phyloP scores from a whole-genome alignment of 768 basidiomycete genomes.

The Suillus luteus region DNA sequence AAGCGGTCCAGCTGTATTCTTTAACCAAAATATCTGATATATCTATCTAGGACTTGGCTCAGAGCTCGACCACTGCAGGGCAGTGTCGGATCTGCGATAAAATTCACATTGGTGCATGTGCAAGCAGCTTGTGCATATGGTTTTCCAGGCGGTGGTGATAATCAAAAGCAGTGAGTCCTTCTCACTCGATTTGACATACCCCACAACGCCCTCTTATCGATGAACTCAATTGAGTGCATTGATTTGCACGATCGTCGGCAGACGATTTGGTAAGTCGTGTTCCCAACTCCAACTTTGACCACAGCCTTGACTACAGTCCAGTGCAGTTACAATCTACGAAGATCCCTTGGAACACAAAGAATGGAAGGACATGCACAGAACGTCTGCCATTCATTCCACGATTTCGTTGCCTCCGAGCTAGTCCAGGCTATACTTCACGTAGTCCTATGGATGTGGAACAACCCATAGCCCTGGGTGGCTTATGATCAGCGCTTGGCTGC shows the following conservation, averaged over 20 bases:
- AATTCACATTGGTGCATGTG: background rate
- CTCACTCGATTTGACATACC: background rate
- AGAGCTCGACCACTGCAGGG: background rate
- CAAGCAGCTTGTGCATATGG: background rate
- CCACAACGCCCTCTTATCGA: background rate
- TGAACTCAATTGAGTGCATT: background rate
- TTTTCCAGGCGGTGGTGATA: background rate
- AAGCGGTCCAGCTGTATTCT: background rate
- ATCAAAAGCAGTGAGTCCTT: background rate
- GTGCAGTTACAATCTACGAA: background rate
- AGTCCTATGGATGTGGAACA: background rate
- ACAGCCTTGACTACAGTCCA: background rate
- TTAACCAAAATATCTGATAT: background rate
- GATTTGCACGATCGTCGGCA: background rate
- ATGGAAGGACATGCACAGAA: background rate
- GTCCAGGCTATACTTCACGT: background rate
- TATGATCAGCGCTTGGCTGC: background rate
- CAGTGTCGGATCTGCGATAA: background rate
- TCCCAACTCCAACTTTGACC: background rate
- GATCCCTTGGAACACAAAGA: background rate
- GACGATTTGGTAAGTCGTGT: background rate
- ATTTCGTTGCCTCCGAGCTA: background rate
- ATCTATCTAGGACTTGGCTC: background rate
- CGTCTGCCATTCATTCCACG: background rate
- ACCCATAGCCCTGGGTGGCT: background rate